Base-by-base conservation (phyloP, 257 asterid genomes). In the Cynanchum wilfordii region DNA sequence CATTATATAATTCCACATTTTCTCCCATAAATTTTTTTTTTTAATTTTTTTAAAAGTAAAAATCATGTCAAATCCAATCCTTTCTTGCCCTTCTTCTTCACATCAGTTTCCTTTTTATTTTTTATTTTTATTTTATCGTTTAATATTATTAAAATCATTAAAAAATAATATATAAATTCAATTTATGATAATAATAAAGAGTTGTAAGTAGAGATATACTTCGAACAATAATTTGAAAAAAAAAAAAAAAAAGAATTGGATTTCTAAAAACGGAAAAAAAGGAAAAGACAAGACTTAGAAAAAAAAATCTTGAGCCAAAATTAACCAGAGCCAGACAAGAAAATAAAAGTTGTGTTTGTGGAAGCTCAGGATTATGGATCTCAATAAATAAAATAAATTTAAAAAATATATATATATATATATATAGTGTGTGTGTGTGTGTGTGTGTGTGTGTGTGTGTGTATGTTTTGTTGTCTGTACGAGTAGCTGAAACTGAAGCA, bases 21-120 rank as follows among this genome's bases (percentile, higher is more conserved):
- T 68, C 2, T 16, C 11, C 24, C 15, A 10, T 11, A 12, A 30
- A 1, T 30, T 30, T 30, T 30, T 30, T 30, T 30, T 30, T 3
- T n/a, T n/a, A n/a, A n/a, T n/a, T n/a, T 8, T 47, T 67, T 68
- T 7, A 7, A 38, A 38, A 8, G 50, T 33, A 19, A 70, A 19
- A 70, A 36, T 70, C 38, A 20, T 51, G 74, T 54, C 55, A 11
- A 55, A 60, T 59, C 69, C 10, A 13, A 72, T 40, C 58, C 19
- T 72, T 67, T 45, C 59, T 27, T 16, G 70, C 29, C 57, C 3
- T 51, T 15, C 7, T 17, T 17, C 19, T 51, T 51, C 22, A 4
- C 47, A 36, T 56, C 16, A 22, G 19, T 57, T 57, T 11, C 36
- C 0, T 24, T 57, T 12, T 33, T 24, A 33, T 33, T 33, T 33